Percentiles rank a stretch among this genome's conserved stretches.
phyloP scores from a whole-genome alignment of 176 grass and related monocot species.

The Carex myosuroides region DNA sequence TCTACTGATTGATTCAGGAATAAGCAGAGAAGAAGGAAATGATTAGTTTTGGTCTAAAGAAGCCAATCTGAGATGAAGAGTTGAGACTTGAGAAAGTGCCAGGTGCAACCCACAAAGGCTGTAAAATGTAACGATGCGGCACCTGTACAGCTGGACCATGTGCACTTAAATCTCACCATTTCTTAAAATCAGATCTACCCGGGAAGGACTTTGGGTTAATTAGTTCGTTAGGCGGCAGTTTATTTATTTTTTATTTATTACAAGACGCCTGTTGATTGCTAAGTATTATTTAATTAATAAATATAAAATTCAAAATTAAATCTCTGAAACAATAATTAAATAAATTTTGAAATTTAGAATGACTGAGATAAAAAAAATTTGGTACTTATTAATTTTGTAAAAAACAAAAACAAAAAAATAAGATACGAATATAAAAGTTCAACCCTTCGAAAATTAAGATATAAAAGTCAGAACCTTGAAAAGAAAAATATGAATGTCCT shows the following conservation, averaged over 20 bases:
- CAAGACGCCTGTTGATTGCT: too few relatives aligned
- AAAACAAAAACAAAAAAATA: not conserved
- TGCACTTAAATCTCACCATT: not conserved
- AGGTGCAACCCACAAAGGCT: not conserved
- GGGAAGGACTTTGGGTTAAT: not conserved
- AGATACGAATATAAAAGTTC: not conserved
- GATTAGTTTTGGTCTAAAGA: not conserved
- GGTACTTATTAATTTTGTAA: not conserved
- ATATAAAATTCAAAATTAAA: not conserved
- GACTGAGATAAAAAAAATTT: not conserved
- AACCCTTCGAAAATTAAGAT: not conserved
- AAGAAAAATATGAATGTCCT: too few relatives aligned
- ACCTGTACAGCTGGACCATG: not conserved
- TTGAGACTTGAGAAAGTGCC: not conserved
- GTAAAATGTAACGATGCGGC: not conserved
- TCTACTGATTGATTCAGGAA: not conserved
- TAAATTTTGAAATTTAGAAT: not conserved
- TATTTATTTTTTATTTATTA: too few relatives aligned
- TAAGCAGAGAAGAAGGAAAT: not conserved
- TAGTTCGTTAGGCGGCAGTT: not conserved
- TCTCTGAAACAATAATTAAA: not conserved
- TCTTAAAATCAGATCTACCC: constrained; percentile 7
- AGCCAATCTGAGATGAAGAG: not conserved
- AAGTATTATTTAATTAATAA: too few relatives aligned
- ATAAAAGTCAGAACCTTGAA: too few relatives aligned